A percentile compares a stretch with the other conserved stretches of the same genome.
These are phyloP conservation scores for Chenopodium formosanum DNA, from an alignment of 148 eudicot species.

Conservation along the genomic window DNA sequence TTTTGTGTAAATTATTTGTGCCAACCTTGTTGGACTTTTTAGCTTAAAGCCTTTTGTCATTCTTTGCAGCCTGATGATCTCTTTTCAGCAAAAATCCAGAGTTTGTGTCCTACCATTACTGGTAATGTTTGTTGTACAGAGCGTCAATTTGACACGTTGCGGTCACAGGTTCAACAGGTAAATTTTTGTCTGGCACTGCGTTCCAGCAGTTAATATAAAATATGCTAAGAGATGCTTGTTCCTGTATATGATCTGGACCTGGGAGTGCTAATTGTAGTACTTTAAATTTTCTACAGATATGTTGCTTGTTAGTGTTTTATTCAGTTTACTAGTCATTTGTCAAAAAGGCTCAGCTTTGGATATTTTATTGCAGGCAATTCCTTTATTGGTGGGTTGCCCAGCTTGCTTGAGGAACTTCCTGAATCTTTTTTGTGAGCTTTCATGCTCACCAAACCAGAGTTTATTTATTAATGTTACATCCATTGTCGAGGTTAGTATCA, in stretches of 20 bases:
- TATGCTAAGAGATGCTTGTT: neutral
- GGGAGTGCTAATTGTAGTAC: neutral
- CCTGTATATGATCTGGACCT: neutral
- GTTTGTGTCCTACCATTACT: conserved; percentile 61
- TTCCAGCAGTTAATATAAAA: neutral
- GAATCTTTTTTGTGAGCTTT: conserved; percentile 70
- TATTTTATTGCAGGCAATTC: conserved; percentile 52
- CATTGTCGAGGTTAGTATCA: conserved; percentile 44
- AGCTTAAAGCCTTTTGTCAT: conserved; percentile 11
- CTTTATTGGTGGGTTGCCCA: conserved; percentile 67
- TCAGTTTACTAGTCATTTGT: neutral
- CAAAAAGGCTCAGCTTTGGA: neutral
- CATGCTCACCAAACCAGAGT: conserved; percentile 81
- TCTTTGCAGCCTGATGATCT: conserved; percentile 61
- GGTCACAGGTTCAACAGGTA: conserved; percentile 69
- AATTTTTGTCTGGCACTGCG: conserved; percentile 11
- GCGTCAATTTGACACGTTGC: conserved; percentile 60
- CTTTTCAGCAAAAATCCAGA: conserved; percentile 64
- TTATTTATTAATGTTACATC: conserved; percentile 65
- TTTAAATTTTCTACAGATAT: neutral
- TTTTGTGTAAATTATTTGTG: conserved; percentile 2
- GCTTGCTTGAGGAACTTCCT: conserved; percentile 77
- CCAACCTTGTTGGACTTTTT: neutral
- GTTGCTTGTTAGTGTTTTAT: neutral
- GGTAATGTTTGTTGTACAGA: conserved; percentile 69